Percentiles rank a stretch among this genome's conserved stretches.
These are phyloP conservation scores for Cylindrotheca closterium DNA, from an alignment of 108 stramenopile species.

Conservation along the genomic window DNA sequence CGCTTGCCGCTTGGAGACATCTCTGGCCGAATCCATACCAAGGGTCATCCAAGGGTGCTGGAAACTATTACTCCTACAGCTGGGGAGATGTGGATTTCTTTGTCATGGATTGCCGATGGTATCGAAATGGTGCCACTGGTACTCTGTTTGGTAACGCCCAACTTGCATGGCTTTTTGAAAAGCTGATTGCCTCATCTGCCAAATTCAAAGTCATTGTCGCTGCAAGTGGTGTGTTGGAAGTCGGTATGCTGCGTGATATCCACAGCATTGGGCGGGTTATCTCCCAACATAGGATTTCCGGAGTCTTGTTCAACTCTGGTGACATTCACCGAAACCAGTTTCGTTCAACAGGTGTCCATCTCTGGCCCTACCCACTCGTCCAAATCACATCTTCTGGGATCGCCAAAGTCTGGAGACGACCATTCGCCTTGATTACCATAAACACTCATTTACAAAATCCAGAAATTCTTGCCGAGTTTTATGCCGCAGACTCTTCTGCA, in stretches of 20 bases:
- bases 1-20: slow-evolving; percentile 5
- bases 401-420: slow-evolving; percentile 26
- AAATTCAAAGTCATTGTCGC: slow-evolving; percentile 29
- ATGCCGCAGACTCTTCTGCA: slow-evolving; percentile 10
- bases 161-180: slow-evolving; percentile 13
- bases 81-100: slow-evolving; percentile 29
- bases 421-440: slow-evolving; percentile 18
- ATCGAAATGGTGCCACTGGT: slow-evolving; percentile 5
- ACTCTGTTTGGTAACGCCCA: slow-evolving; percentile 21
- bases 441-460: slow-evolving; percentile 20
- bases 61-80: slow-evolving; percentile 22
- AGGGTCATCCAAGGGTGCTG: not conserved
- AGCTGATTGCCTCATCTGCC: slow-evolving; percentile 8
- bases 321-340: slow-evolving; percentile 38
- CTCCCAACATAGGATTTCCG: slow-evolving; percentile 5
- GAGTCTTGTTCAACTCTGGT: slow-evolving; percentile 31
- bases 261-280: slow-evolving; percentile 20
- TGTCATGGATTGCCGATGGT: slow-evolving; percentile 29
- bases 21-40: slow-evolving; percentile 27
- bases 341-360: not conserved
- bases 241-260: slow-evolving; percentile 6
- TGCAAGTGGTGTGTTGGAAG: slow-evolving; percentile 23
- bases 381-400: slow-evolving; percentile 30
- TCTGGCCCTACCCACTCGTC: slow-evolving; percentile 24
- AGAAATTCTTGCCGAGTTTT: slow-evolving; percentile 15